Evolutionary conservation across 1,139 yeast species (phyloP).

Genomic region (Debaryomycetaceae sp.): DNA sequence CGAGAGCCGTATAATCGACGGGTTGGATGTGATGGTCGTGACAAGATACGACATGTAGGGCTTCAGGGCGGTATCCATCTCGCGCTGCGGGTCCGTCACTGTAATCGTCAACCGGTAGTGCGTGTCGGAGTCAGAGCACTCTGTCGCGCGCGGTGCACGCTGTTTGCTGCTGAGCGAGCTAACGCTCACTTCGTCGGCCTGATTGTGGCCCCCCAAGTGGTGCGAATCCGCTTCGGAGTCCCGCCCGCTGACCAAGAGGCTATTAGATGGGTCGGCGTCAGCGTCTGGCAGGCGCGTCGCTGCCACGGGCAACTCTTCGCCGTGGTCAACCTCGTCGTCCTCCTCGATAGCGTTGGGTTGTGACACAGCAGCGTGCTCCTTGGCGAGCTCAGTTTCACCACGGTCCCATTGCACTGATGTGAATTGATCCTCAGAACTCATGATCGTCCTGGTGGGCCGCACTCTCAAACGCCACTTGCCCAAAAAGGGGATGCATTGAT

Average conservation of each 20-base stretch:
- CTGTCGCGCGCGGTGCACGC: not conserved
- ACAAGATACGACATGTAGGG: slow-evolving; percentile 79
- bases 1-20: slow-evolving; percentile 34
- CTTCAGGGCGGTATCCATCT: slow-evolving; percentile 68
- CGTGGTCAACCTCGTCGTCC: slow-evolving; percentile 4
- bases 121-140: slow-evolving; percentile 1
- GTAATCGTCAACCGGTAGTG: slow-evolving; percentile 26
- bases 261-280: slow-evolving; percentile 14
- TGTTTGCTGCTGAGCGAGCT: not conserved
- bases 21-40: slow-evolving; percentile 54
- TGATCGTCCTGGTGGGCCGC: slow-evolving; percentile 7
- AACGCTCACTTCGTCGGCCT: slow-evolving; percentile 1
- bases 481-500: slow-evolving; percentile 1
- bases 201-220: not conserved
- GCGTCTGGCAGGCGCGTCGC: too few species aligned
- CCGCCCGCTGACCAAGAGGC: slow-evolving; percentile 12
- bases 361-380: too few species aligned
- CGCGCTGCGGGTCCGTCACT: slow-evolving; percentile 75
- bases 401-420: slow-evolving; percentile 59
- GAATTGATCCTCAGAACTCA: slow-evolving; percentile 46
- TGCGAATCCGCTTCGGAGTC: too few species aligned
- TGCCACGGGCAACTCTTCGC: too few species aligned
- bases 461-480: not conserved
- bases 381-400: slow-evolving; percentile 25
- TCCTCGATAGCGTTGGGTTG: too few species aligned